Percentiles rank a stretch among this genome's conserved stretches.
phyloP scores from a whole-genome alignment of 805 yeast genomes.

The Saccharomycopsis vini region DNA sequence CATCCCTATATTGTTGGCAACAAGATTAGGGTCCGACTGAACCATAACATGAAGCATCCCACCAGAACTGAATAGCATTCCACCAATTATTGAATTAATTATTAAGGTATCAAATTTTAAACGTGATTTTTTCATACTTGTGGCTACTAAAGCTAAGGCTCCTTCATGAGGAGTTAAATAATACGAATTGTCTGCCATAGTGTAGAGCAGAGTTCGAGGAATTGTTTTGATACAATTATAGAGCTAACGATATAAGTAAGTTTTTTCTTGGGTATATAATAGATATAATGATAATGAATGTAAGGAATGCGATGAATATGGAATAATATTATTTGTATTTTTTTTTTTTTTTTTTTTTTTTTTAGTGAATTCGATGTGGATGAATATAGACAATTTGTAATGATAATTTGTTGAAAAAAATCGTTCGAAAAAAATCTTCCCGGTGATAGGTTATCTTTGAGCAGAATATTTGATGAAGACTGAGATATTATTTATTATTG shows the following conservation, averaged over 20 bases:
- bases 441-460: too few relatives aligned
- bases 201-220: too few relatives aligned
- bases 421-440: too few relatives aligned
- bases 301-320: too few relatives aligned
- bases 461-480: too few relatives aligned
- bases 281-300: background rate
- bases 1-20: conserved; percentile 40
- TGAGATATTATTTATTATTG: too few relatives aligned
- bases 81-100: conserved; percentile 62
- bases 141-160: conserved; percentile 77
- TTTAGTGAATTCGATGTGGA: too few relatives aligned
- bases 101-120: conserved; percentile 50
- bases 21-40: conserved; percentile 41
- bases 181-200: conserved; percentile 31
- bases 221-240: too few relatives aligned
- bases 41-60: conserved; percentile 58
- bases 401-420: too few relatives aligned
- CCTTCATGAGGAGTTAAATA: conserved; percentile 75
- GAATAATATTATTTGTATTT: background rate
- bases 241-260: background rate
- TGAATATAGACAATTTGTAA: too few relatives aligned
- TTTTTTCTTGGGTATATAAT: background rate
- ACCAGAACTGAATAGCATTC: conserved; percentile 58
- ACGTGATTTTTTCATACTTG: conserved; percentile 76
- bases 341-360: too few relatives aligned